Evolutionary conservation across 2,329 filamentous ascomycete genomes (phyloP), one percentile per base, ranked within the genome.

Genomic region (Fusarium sambucinum): DNA sequence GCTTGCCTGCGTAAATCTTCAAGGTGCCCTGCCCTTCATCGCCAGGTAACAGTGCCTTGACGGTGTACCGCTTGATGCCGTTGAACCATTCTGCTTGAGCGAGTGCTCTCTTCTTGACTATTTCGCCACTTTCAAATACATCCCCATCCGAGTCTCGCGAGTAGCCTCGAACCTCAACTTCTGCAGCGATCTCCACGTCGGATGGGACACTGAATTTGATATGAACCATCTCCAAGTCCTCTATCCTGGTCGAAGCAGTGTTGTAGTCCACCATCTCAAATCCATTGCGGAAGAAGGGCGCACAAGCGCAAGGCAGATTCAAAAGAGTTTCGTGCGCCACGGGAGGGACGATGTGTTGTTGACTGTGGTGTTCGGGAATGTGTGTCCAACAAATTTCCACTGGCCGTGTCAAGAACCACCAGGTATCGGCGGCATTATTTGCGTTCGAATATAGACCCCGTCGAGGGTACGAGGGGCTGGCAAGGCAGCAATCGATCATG

Each of bases 321-420:
- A 97, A 86, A 9, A 99, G 83, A 10, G 96, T 88, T 72, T 97
- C 94, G 60, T 94, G 91, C 6, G 93, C 90, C 25, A 97, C 89
- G 0, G 94, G 89, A 17, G 96, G 96, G 62, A 94, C 94, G 57
- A 99, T 90, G 75, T 98, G 96, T 77, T 99, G 96, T 74, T 98
- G 94, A 61, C 90, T 86, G 53, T 94, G 91, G 58, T 93, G 87
- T 56, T 97, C 88, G 7, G 96, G 94, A 23, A 99, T 90, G 78
- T 99, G 96, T 2, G 96, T 97, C 85, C 95, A 99, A 83, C 95
- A 98, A 11, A 95, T 88, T 78, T 99, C 93, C 45, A 90, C 87
- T 8, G 96, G 96, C 11, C 92, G 87, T 1, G 93, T 84, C n/a
- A 99, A 87, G 81, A 99, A 99, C 85, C 94, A 99, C 90, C 93